These are phyloP conservation scores for Schizonepeta tenuifolia DNA, from an alignment of 257 asterid species.

Conservation along the genomic window DNA sequence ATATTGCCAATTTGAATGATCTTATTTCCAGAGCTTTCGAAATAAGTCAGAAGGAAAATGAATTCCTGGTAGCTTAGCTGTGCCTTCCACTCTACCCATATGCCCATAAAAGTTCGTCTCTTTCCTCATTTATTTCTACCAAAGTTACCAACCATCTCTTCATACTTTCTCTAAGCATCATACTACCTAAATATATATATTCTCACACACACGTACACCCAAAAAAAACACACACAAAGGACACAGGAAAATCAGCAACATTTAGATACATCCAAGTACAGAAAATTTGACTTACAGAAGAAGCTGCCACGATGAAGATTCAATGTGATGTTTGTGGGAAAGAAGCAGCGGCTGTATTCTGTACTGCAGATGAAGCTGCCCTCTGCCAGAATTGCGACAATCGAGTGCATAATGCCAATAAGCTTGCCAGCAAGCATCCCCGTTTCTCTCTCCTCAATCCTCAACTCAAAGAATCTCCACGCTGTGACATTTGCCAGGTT, in stretches of 20 bases:
- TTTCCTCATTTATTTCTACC: slow-evolving; percentile 44
- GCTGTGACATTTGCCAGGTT: slow-evolving; percentile 86
- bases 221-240: not conserved
- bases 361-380: slow-evolving; percentile 89
- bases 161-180: slow-evolving; percentile 27
- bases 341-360: slow-evolving; percentile 73
- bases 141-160: slow-evolving; percentile 38
- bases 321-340: slow-evolving; percentile 80
- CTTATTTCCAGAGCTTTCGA: slow-evolving; percentile 55
- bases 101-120: slow-evolving; percentile 67
- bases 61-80: slow-evolving; percentile 50
- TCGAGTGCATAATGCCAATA: slow-evolving; percentile 77
- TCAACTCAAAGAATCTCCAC: slow-evolving; percentile 52
- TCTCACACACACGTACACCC: slow-evolving; percentile 26
- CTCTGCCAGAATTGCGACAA: slow-evolving; percentile 69
- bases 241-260: not conserved
- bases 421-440: slow-evolving; percentile 74
- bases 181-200: slow-evolving; percentile 23
- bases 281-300: slow-evolving; percentile 19
- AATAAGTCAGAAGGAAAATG: slow-evolving; percentile 34
- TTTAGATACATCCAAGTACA: slow-evolving; percentile 21
- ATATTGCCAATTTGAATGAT: slow-evolving; percentile 34
- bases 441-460: slow-evolving; percentile 70
- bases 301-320: slow-evolving; percentile 59
- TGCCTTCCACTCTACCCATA: slow-evolving; percentile 45